Base-by-base conservation (phyloP, 2,329 filamentous ascomycete genomes). In the Cladosporium austrohemisphaericum region DNA sequence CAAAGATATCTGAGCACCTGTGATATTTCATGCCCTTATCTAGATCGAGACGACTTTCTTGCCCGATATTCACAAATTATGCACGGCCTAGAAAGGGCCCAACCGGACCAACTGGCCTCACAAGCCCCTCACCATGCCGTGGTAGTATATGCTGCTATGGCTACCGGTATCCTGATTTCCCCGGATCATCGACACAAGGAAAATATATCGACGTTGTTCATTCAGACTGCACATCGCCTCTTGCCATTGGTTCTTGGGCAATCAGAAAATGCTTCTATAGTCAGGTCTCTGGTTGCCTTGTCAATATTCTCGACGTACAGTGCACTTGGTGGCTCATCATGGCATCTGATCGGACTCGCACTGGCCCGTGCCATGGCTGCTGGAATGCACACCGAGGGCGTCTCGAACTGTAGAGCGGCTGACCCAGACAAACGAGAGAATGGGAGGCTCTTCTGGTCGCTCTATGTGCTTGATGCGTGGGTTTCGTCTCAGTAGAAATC, bases 331-430 rank as follows among this genome's bases (percentile, higher is more conserved):
- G 41, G 41, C 29, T 45, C 41, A 4, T 25, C 41, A 14, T 45
- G 41, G 41, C 41, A 45, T 28, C 14, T 45, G 6, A 25, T 45
- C 7, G 41, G 41, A 10, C 41, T 45, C n/a, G 41, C 41, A 16
- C 31, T 45, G n/a, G 41, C 41, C n/a, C 14, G 41, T 6, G 36
- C n/a, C 9, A 45, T 45, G 41, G 35, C 41, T 18, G 19, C 41
- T n/a, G 41, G 41, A 11, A 45, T 45, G 41, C 41, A 45, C 18
- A 45, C 41, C 8, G 23, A 20, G 9, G 41, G 22, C 14, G 41
- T 45, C 7, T 45, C 41, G 6, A 31, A 45, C 16, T 19, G 23
- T 6, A 35, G 14, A 5, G 22, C 41, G 10, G 13, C 31, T 23
- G 41, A 45, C 7, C 14, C 23, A 11, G 41, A 16, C 10, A 36